A percentile compares a stretch with the other conserved stretches of the same genome.
phyloP scores from a whole-genome alignment of 805 yeast genomes.

The Kregervanrija pseudodelftensis region DNA sequence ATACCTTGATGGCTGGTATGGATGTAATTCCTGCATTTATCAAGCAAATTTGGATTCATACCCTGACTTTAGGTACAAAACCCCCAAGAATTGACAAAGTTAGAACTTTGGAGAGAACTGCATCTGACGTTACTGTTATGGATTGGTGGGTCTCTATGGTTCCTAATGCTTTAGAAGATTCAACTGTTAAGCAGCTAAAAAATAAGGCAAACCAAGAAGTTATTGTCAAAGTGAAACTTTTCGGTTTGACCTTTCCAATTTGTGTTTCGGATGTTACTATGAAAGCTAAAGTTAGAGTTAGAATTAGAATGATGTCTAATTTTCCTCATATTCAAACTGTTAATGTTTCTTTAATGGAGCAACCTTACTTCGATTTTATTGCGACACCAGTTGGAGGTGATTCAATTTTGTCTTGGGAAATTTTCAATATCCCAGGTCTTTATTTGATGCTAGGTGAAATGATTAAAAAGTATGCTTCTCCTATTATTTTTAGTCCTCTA shows the following conservation, averaged over 20 bases:
- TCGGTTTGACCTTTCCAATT: slow-evolving; percentile 78
- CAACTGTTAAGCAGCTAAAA: slow-evolving; percentile 77
- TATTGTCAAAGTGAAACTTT: slow-evolving; percentile 70
- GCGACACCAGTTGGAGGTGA: slow-evolving; percentile 72
- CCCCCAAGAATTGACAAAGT: slow-evolving; percentile 92
- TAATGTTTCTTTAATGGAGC: slow-evolving; percentile 74
- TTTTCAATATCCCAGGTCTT: slow-evolving; percentile 82
- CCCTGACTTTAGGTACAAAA: slow-evolving; percentile 88
- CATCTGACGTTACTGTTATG: slow-evolving; percentile 91
- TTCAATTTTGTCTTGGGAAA: slow-evolving; percentile 78
- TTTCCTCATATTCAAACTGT: slow-evolving; percentile 94
- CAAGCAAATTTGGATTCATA: slow-evolving; percentile 76
- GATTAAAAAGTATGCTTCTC: slow-evolving; percentile 82
- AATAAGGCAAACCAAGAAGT: slow-evolving; percentile 78
- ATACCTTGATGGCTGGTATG: slow-evolving; percentile 71
- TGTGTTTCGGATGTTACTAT: slow-evolving; percentile 76
- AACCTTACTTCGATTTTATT: slow-evolving; percentile 84
- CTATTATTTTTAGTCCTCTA: slow-evolving; percentile 81
- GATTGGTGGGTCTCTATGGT: slow-evolving; percentile 92
- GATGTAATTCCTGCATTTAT: slow-evolving; percentile 72
- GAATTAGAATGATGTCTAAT: slow-evolving; percentile 82
- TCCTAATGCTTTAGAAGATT: slow-evolving; percentile 83
- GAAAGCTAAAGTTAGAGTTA: slow-evolving; percentile 63
- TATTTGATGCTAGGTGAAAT: slow-evolving; percentile 75
- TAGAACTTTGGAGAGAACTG: slow-evolving; percentile 84